phyloP scores from a whole-genome alignment of 2,329 filamentous ascomycete genomes.

The Waltergamsia citrina region DNA sequence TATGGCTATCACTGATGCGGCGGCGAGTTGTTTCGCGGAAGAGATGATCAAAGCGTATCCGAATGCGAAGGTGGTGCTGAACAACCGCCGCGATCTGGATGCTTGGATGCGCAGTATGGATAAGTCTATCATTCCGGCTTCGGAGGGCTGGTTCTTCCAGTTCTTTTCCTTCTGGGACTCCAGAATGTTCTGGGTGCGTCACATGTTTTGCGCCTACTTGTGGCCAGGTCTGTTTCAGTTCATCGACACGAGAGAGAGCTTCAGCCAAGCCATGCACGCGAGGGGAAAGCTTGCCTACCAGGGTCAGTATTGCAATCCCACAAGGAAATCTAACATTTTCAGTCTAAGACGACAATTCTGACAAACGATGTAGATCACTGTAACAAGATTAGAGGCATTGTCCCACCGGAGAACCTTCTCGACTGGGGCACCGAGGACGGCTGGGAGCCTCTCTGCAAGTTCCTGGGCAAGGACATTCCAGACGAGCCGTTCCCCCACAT shows the following conservation, averaged over 20 bases:
- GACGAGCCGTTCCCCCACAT: constrained; percentile 2
- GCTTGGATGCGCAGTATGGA: constrained; percentile 23
- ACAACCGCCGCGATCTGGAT: constrained; percentile 24
- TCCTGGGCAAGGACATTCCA: constrained; percentile 21
- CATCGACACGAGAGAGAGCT: constrained; percentile 1
- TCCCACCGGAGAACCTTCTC: constrained; percentile 12
- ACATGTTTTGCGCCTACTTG: constrained; percentile 14
- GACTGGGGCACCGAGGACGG: constrained; percentile 20
- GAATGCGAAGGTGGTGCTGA: constrained; percentile 35
- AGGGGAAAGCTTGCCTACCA: constrained; percentile 14
- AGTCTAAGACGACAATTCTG: background rate
- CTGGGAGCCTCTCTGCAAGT: constrained; percentile 25
- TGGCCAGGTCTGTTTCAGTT: constrained; percentile 16
- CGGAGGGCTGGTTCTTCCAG: constrained; percentile 7
- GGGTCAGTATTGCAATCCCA: constrained; percentile 9
- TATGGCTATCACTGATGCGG: constrained; percentile 29
- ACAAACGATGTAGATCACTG: constrained; percentile 14
- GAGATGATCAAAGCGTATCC: constrained; percentile 37
- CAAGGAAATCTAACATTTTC: rapidly evolving
- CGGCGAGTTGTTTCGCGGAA: constrained; percentile 26
- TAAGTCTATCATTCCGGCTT: background rate
- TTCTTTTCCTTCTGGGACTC: constrained; percentile 8
- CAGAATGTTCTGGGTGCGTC: constrained; percentile 22
- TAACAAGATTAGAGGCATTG: constrained; percentile 19
- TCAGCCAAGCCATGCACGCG: constrained; percentile 8